Evolutionary conservation across 371 early-diverging fungal genomes (phyloP).

Genomic region (Mortierella sp.): DNA sequence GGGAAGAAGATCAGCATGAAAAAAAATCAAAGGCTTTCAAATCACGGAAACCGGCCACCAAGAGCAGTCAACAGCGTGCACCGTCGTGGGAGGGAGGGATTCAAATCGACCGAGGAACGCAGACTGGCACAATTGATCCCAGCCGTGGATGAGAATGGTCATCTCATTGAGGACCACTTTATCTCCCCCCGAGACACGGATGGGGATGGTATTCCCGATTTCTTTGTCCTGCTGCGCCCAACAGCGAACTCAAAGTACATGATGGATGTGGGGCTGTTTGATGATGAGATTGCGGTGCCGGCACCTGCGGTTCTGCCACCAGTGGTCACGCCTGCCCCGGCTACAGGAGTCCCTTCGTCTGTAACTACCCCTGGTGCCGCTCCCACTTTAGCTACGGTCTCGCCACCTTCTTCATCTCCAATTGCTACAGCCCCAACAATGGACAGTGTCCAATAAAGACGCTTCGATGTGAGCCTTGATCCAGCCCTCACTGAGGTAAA

Average conservation of each 20-base stretch:
- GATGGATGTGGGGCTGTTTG: constrained; percentile 46
- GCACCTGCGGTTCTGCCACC: neutral
- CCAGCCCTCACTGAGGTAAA: too few species aligned
- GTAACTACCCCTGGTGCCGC: neutral
- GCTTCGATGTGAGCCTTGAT: too few species aligned
- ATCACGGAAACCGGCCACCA: too few species aligned
- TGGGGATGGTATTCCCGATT: constrained; percentile 46
- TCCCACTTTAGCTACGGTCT: neutral
- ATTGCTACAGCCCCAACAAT: neutral
- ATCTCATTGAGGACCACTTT: constrained; percentile 42
- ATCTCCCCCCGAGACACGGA: constrained; percentile 43
- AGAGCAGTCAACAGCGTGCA: too few species aligned
- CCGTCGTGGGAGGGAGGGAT: constrained; percentile 26
- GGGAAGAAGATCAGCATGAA: too few species aligned
- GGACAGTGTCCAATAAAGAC: neutral
- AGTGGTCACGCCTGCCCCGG: neutral
- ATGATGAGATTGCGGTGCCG: constrained; percentile 21
- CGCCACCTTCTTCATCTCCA: neutral
- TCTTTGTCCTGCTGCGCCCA: constrained; percentile 35
- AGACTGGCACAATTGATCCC: constrained; percentile 44
- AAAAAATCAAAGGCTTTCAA: too few species aligned
- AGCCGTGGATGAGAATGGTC: constrained; percentile 35
- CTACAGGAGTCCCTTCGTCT: neutral
- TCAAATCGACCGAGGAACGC: constrained; percentile 40
- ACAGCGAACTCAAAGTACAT: constrained; percentile 23